Base-by-base conservation (phyloP, 2,329 filamentous ascomycete species). In the Aspergillus costaricaensis region DNA sequence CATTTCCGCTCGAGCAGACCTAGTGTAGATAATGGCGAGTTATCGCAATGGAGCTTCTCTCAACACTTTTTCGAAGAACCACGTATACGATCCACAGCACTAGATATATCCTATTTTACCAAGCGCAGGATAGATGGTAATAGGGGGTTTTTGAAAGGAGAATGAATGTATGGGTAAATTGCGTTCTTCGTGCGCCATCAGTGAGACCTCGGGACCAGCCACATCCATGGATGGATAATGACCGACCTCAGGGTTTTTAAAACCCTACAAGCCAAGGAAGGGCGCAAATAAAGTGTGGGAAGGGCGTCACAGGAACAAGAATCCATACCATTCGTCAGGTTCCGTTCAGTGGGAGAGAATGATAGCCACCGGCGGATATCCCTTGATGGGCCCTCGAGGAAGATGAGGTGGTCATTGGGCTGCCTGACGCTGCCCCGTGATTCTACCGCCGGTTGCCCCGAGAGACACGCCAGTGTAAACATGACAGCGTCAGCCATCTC, bases 381-480 rank as follows among this genome's bases (percentile, higher is more conserved):
- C 44, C 21, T 39, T 30, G 55, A 39, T 38, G 32, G 19, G 39
- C 21, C 12, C 21, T 32, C 38, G 32, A 19, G 48, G 21, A 41
- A 30, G 39, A 53, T 48, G 57, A 36, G 50, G 25, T 36, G 52
- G 57, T 59, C 30, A 30, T 21, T 39, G 51, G 47, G 32, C 48
- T 60, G 58, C 44, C 36, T 49, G 51, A 41, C 30, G 23, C 32
- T 17, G 30, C 57, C 56, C 59, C 58, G 53, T 61, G 61, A 61
- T 61, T 39, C 43, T 32, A 21, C 50, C 56, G 60, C 32, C 55
- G 62, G 69, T 71, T 71, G 69, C 69, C 69, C 69, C 67, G 67
- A 70, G 69, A 65, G 61, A 71, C 69, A 66, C 60, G 58, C 44
- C 55, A 61, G 57, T 36, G 68, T 71, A 71, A 71, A 71, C 67